Percentiles rank a stretch among this genome's conserved stretches.
phyloP scores from a whole-genome alignment of 2,329 filamentous ascomycete species.

The Penicillium decumbens region DNA sequence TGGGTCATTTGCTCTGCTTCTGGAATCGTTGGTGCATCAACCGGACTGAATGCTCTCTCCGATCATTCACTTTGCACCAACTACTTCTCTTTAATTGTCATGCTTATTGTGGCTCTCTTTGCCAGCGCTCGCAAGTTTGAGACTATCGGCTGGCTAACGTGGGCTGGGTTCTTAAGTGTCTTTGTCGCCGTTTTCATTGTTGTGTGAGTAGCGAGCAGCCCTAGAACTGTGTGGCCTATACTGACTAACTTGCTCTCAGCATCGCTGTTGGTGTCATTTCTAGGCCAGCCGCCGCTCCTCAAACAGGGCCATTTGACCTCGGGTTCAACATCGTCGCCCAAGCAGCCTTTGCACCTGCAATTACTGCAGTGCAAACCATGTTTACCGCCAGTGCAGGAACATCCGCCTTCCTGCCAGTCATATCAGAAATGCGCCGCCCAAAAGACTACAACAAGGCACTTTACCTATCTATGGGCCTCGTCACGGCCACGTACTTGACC shows the following conservation, averaged over 20 bases:
- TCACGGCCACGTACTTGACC: constrained; percentile 52
- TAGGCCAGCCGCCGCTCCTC: constrained; percentile 56
- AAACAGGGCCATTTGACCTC: constrained; percentile 54
- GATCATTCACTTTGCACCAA: constrained; percentile 55
- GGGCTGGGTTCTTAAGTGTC: constrained; percentile 55
- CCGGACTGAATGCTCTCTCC: constrained; percentile 55
- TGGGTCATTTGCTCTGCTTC: constrained; percentile 53
- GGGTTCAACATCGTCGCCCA: constrained; percentile 53
- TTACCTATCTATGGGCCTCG: constrained; percentile 55
- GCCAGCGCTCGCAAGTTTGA: constrained; percentile 51
- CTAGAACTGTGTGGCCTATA: background rate
- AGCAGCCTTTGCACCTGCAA: constrained; percentile 55
- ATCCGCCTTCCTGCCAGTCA: constrained; percentile 57
- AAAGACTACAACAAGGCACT: constrained; percentile 56
- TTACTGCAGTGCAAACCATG: constrained; percentile 54
- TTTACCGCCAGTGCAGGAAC: constrained; percentile 56
- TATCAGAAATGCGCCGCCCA: constrained; percentile 58
- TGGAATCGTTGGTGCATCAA: constrained; percentile 55
- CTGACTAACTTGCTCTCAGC: background rate
- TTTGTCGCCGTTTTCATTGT: constrained; percentile 56
- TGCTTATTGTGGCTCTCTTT: constrained; percentile 41
- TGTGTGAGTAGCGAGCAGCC: constrained; percentile 26
- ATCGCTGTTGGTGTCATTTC: constrained; percentile 51
- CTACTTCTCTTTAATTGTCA: constrained; percentile 52
- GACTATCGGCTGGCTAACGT: constrained; percentile 57